Conservation (phyloP, 2,329 filamentous ascomycete species). For the Endoconidiophora laricicola region DNA sequence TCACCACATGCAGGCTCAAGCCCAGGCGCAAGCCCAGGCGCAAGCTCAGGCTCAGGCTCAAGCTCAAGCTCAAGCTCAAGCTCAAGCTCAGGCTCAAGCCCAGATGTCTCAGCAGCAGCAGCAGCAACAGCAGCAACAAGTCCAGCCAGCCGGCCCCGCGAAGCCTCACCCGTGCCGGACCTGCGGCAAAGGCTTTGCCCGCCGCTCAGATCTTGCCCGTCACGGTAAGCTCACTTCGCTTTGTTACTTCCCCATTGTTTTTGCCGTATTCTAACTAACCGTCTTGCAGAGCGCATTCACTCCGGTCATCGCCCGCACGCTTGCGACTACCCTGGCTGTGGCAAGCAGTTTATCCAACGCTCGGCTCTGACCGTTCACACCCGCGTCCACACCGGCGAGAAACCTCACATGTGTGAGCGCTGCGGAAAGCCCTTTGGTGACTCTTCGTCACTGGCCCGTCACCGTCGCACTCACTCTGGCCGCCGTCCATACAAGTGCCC, state of each 20-base stretch:
- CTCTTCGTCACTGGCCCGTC: slow-evolving; percentile 80
- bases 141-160: slow-evolving; percentile 18
- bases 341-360: slow-evolving; percentile 93
- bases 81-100: slow-evolving; percentile 18
- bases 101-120: slow-evolving; percentile 16
- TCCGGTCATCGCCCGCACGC: slow-evolving; percentile 80
- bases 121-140: slow-evolving; percentile 19
- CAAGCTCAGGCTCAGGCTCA: slow-evolving; percentile 1
- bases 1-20: slow-evolving; percentile 16
- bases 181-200: slow-evolving; percentile 80
- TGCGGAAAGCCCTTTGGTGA: slow-evolving; percentile 98
- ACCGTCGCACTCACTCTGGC: slow-evolving; percentile 87
- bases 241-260: neutral
- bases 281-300: slow-evolving; percentile 74
- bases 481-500: slow-evolving; percentile 96
- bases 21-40: neutral
- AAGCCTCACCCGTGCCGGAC: slow-evolving; percentile 80
- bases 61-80: neutral
- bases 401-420: slow-evolving; percentile 92
- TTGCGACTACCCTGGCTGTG: slow-evolving; percentile 75
- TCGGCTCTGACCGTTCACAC: slow-evolving; percentile 90
- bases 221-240: slow-evolving; percentile 52
- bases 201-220: slow-evolving; percentile 81
- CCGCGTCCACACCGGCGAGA: slow-evolving; percentile 92
- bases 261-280: slow-evolving; percentile 16